A percentile compares a stretch with the other conserved stretches of the same genome.
Conservation (phyloP, 202 grass and related monocot species). For the Panicum virgatum region DNA sequence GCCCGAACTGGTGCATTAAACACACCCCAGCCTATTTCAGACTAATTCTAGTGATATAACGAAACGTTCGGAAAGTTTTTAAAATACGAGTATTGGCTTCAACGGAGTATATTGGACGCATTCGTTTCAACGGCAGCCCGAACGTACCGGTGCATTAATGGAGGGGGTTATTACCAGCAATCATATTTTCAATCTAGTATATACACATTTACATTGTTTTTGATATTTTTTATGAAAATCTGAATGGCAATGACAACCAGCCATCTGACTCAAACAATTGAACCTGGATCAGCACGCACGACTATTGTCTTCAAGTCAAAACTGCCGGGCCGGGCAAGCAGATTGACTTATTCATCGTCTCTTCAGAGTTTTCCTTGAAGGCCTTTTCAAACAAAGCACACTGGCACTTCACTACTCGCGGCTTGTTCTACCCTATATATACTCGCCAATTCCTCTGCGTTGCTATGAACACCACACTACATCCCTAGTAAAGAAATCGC, state of each 20-base stretch:
- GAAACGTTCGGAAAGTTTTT: too few species aligned
- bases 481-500: neutral
- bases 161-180: neutral
- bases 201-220: neutral
- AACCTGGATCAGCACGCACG: neutral
- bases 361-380: neutral
- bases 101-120: too few species aligned
- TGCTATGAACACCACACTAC: neutral
- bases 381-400: conserved; percentile 32
- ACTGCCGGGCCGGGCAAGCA: conserved; percentile 26
- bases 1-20: too few species aligned
- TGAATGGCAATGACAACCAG: neutral
- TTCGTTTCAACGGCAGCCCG: too few species aligned
- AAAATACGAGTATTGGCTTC: too few species aligned
- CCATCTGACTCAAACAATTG: neutral
- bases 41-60: too few species aligned
- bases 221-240: neutral
- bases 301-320: conserved; percentile 18
- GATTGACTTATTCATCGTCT: conserved; percentile 13
- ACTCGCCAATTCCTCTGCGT: neutral
- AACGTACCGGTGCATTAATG: too few species aligned
- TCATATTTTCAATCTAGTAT: neutral
- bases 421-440: neutral
- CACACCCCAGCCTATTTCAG: too few species aligned
- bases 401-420: neutral